Base-by-base conservation (phyloP, 441 rosid species). In the Theobroma grandiflorum region DNA sequence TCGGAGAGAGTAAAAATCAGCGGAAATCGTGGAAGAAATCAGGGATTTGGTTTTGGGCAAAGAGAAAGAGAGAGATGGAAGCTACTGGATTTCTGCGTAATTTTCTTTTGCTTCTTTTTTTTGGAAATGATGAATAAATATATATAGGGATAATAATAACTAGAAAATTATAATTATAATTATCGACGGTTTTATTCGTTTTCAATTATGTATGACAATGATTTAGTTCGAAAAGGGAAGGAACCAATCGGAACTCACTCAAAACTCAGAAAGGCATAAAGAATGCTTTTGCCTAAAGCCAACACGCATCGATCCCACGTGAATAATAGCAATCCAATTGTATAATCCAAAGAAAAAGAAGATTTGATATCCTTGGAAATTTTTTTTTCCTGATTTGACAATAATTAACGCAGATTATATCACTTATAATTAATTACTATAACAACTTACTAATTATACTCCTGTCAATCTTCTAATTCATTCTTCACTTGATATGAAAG, bases 1-100 rank as follows among this genome's bases (percentile, higher is more conserved):
- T 55, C 76, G 50, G 76, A 37, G 35, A 35, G 15, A 35, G 18
- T 5, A 45, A 10, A 53, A 72, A 20, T 8, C 22, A 31, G 20
- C 74, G 42, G 26, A 18, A 52, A 72, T 52, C 18, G 22, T 4
- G 63, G 62, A n/a, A 72, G 33, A 72, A 49, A 49, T 26, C 74
- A 33, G 59, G 58, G 33, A 53, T 53, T 18, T 37, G 35, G 18
- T 37, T 72, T 14, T 35, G 63, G 63, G 18, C 31, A 53, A n/a
- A 53, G 63, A 18, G 49, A 58, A 22, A 42, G 73, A 57, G 35
- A 35, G 75, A 18, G 52, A 73, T 40, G 50, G 65, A 47, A 22
- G 50, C 50, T 66, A 50, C 16, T 66, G 72, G 8, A 66, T 20
- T 66, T 50, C 33, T 45, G 33, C 55, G 11, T 22, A 68, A n/a